A percentile compares a stretch with the other conserved stretches of the same genome.
phyloP scores from a whole-genome alignment of 257 asterid species.

The Petrea volubilis region DNA sequence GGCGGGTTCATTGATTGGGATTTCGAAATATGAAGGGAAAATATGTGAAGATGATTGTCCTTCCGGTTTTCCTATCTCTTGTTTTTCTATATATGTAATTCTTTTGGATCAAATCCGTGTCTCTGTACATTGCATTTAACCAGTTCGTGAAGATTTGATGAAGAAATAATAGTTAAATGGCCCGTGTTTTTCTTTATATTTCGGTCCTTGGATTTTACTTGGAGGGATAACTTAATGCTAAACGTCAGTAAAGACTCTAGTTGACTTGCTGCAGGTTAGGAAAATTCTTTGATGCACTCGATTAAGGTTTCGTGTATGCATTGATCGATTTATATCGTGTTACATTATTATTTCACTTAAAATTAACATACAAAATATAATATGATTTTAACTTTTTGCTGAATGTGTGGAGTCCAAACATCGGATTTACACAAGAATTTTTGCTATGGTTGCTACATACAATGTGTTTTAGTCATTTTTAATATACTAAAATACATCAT shows the following conservation, averaged over 20 bases:
- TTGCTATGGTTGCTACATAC: too few species aligned
- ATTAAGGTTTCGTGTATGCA: too few species aligned
- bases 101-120: neutral
- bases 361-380: too few species aligned
- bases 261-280: neutral
- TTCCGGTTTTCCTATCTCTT: neutral
- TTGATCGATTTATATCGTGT: too few species aligned
- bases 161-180: conserved; percentile 19
- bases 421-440: too few species aligned
- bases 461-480: too few species aligned
- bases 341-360: too few species aligned
- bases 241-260: neutral
- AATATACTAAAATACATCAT: too few species aligned
- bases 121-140: conserved; percentile 11
- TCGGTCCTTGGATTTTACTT: neutral
- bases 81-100: neutral
- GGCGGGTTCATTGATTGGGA: conserved; percentile 15
- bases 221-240: neutral
- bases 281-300: too few species aligned
- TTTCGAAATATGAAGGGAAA: neutral
- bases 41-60: conserved; percentile 7
- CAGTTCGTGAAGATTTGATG: neutral
- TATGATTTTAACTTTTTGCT: too few species aligned
- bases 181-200: neutral
- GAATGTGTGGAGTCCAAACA: too few species aligned